Conservation (phyloP, 148 eudicot species). For the Rhododendron ferrugineum region DNA sequence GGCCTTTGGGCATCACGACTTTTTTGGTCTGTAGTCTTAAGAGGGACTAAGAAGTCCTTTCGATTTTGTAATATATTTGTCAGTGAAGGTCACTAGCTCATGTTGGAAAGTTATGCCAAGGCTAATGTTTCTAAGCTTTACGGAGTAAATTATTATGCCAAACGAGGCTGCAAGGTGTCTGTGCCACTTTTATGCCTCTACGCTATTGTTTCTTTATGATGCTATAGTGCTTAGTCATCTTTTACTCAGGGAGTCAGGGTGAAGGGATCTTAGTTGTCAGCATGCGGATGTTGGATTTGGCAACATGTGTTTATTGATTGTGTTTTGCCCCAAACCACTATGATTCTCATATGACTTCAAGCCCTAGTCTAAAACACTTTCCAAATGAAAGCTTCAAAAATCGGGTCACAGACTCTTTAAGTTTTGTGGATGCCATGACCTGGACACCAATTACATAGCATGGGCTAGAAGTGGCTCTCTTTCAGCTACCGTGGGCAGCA, state of each 20-base stretch:
- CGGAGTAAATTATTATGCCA: not conserved
- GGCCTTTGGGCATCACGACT: too few species aligned
- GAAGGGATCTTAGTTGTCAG: not conserved
- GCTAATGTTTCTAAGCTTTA: not conserved
- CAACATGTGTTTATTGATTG: not conserved
- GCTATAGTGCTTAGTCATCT: not conserved
- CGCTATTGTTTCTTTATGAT: not conserved
- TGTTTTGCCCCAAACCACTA: not conserved
- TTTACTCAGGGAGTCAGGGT: not conserved
- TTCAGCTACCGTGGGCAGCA: not conserved
- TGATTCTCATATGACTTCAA: not conserved
- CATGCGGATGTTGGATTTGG: not conserved
- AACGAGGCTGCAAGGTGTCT: not conserved
- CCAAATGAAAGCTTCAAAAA: not conserved
- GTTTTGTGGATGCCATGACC: not conserved
- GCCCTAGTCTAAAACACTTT: not conserved
- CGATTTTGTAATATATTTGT: too few species aligned
- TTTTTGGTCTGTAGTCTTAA: too few species aligned
- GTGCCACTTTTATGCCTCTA: not conserved
- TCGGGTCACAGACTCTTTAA: not conserved
- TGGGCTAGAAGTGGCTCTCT: slow-evolving; percentile 2
- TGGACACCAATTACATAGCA: not conserved
- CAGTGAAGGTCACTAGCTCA: too few species aligned
- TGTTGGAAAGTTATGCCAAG: not conserved
- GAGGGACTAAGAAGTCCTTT: too few species aligned